Conservation (phyloP, 1,284 basidiomycete genomes). For the Moniliella sp. region DNA sequence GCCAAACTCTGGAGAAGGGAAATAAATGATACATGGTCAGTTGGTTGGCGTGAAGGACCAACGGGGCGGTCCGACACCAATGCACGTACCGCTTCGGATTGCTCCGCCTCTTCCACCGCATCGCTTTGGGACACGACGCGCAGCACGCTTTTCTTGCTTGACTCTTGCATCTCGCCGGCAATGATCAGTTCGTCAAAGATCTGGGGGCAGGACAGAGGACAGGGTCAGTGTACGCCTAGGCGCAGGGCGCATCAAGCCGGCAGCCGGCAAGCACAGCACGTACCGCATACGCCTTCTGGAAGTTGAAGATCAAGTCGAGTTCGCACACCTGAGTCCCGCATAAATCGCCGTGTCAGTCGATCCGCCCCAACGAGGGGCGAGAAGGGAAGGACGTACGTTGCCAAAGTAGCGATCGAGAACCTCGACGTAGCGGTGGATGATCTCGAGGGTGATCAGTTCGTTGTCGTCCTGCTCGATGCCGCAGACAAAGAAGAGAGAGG, state of each 20-base stretch:
- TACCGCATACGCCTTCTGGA: constrained; percentile 30
- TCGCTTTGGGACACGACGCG: constrained; percentile 46
- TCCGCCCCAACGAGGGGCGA: not conserved
- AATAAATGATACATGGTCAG: too few relatives aligned
- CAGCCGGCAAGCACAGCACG: constrained; percentile 1
- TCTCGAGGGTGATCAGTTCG: constrained; percentile 71
- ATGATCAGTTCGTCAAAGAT: constrained; percentile 83
- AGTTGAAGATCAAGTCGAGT: constrained; percentile 33
- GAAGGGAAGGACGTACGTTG: constrained; percentile 42
- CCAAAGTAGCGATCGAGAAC: constrained; percentile 98
- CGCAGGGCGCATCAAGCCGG: not conserved
- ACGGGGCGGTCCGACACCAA: too few relatives aligned
- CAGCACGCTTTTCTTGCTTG: constrained; percentile 88
- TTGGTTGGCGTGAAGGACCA: too few relatives aligned
- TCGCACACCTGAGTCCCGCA: constrained; percentile 16
- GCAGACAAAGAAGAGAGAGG: constrained; percentile 89
- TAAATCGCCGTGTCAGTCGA: not conserved
- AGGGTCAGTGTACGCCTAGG: constrained; percentile 4
- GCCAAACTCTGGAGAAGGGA: too few relatives aligned
- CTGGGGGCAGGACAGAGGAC: constrained; percentile 1
- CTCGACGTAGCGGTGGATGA: constrained; percentile 95
- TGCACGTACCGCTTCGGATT: constrained; percentile 31
- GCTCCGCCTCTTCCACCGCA: constrained; percentile 33
- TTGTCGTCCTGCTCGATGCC: constrained; percentile 77
- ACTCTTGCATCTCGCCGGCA: constrained; percentile 89